These are phyloP conservation scores for Wickerhamomyces chambardii DNA, from an alignment of 805 yeast species.

Conservation along the genomic window DNA sequence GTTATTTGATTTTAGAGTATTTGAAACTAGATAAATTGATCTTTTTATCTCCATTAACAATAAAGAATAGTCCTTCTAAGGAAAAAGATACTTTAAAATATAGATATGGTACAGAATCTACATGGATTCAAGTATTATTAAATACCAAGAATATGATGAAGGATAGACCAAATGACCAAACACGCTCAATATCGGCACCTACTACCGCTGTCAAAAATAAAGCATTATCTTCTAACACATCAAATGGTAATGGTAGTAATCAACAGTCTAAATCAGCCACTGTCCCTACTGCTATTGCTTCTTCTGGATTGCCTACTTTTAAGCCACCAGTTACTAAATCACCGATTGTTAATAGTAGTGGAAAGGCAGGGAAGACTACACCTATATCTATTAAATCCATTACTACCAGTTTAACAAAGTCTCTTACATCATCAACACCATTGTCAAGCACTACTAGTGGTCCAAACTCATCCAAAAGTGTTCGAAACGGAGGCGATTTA, in stretches of 20 bases:
- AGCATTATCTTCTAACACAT: not conserved
- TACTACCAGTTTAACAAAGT: not conserved
- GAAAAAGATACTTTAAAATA: constrained; percentile 13
- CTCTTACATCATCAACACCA: constrained; percentile 3
- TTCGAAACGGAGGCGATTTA: too few species aligned
- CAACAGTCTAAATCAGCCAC: not conserved
- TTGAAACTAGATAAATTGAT: constrained; percentile 48
- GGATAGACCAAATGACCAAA: constrained; percentile 4
- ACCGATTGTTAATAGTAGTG: not conserved
- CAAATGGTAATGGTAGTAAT: constrained; percentile 1
- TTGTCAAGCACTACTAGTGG: too few species aligned
- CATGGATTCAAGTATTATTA: constrained; percentile 66
- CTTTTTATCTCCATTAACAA: constrained; percentile 34
- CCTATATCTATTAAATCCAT: not conserved
- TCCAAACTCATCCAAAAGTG: too few species aligned
- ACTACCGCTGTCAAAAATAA: too few species aligned
- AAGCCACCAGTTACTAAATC: not conserved
- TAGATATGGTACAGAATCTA: constrained; percentile 37
- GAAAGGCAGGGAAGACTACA: not conserved
- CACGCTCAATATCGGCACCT: constrained; percentile 1
- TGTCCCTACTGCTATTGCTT: constrained; percentile 1
- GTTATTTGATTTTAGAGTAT: constrained; percentile 58
- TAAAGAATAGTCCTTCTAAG: constrained; percentile 6
- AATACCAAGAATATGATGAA: constrained; percentile 52
- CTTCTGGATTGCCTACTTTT: constrained; percentile 1